A percentile compares a stretch with the other conserved stretches of the same genome.
Evolutionary conservation across 768 basidiomycete genomes (phyloP).

Genomic region (Boletellus emodensis): DNA sequence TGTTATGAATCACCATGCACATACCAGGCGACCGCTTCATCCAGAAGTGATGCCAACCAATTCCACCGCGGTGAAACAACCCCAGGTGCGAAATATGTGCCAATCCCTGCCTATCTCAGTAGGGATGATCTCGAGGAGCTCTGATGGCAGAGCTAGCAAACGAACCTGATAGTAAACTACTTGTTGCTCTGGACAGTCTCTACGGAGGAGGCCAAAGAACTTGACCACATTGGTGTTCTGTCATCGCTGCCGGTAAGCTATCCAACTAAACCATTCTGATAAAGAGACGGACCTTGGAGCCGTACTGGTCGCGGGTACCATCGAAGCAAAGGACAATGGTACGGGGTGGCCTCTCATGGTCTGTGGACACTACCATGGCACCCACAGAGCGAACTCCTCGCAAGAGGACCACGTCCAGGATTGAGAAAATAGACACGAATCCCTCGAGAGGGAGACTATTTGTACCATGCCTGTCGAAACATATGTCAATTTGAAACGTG

Average conservation of each 20-base stretch:
- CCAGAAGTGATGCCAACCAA: constrained; percentile 58
- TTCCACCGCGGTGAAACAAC: constrained; percentile 59
- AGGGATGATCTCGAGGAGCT: neutral
- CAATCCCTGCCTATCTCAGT: constrained; percentile 41
- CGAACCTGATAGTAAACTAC: constrained; percentile 69
- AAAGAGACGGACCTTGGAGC: constrained; percentile 37
- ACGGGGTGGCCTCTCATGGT: constrained; percentile 26
- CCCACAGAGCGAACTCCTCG: neutral
- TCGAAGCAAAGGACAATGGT: constrained; percentile 67
- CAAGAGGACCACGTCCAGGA: neutral
- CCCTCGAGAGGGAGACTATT: neutral
- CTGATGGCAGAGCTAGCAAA: neutral
- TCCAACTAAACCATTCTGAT: neutral
- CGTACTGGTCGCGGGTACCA: constrained; percentile 56
- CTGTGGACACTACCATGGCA: constrained; percentile 13
- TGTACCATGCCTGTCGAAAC: constrained; percentile 2
- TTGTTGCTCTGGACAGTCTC: constrained; percentile 49
- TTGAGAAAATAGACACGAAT: neutral
- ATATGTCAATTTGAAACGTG: neutral
- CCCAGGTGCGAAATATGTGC: constrained; percentile 55
- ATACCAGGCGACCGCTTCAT: constrained; percentile 71
- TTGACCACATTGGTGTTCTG: constrained; percentile 70
- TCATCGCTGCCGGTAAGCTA: neutral
- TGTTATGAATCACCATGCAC: constrained; percentile 11
- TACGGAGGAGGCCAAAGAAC: constrained; percentile 64